Conservation (phyloP, 352 stramenopile species). For the Phytopythium vexans region DNA sequence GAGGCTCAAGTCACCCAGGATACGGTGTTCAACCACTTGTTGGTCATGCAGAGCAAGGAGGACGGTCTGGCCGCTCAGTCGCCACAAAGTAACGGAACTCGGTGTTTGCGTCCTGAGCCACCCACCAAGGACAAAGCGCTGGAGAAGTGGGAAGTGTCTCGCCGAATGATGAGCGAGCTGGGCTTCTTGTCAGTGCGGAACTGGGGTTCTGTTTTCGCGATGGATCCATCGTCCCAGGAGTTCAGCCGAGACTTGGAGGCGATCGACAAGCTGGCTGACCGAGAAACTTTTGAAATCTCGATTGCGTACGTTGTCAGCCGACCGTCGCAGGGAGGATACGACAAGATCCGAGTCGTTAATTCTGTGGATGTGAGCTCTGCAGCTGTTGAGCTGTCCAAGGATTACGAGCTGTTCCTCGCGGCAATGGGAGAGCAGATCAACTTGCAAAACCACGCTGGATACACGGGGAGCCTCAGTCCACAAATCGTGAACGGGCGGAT, state of each 20-base stretch:
- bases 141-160: constrained; percentile 69
- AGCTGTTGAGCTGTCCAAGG: constrained; percentile 38
- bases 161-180: constrained; percentile 81
- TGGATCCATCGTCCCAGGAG: constrained; percentile 53
- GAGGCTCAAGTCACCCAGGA: constrained; percentile 57
- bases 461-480: constrained; percentile 42
- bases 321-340: constrained; percentile 68
- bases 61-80: constrained; percentile 31
- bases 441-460: constrained; percentile 33
- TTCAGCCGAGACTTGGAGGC: constrained; percentile 63
- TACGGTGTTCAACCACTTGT: constrained; percentile 61
- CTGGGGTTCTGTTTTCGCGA: constrained; percentile 80
- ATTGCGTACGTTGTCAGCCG: constrained; percentile 68
- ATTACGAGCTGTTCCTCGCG: constrained; percentile 72
- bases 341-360: constrained; percentile 69
- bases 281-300: constrained; percentile 81
- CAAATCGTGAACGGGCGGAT: constrained; percentile 36
- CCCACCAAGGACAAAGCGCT: constrained; percentile 54
- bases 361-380: constrained; percentile 40
- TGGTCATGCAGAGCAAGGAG: constrained; percentile 54
- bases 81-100: constrained; percentile 20
- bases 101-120: constrained; percentile 19
- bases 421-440: constrained; percentile 65
- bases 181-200: constrained; percentile 83
- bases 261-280: constrained; percentile 71